phyloP scores from a whole-genome alignment of 805 yeast species.

The Starmera quercuum region DNA sequence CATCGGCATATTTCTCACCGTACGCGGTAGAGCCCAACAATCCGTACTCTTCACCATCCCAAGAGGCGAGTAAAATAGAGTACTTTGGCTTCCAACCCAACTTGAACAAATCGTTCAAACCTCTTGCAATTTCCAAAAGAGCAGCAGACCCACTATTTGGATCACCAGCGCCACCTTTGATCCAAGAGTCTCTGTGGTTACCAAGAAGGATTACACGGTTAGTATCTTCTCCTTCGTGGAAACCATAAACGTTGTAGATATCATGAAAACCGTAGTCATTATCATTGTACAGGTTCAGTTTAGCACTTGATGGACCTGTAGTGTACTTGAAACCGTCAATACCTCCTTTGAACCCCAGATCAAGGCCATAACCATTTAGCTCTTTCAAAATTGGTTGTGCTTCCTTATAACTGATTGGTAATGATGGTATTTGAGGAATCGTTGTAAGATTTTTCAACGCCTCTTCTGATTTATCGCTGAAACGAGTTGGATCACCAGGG shows the following conservation, averaged over 20 bases:
- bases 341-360: slow-evolving; percentile 41
- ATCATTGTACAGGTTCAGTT: slow-evolving; percentile 48
- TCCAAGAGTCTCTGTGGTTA: slow-evolving; percentile 79
- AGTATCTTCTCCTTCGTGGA: slow-evolving; percentile 42
- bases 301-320: slow-evolving; percentile 41
- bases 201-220: slow-evolving; percentile 59
- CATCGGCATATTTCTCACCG: slow-evolving; percentile 54
- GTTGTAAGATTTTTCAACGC: slow-evolving; percentile 37
- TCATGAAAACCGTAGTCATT: slow-evolving; percentile 59
- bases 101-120: slow-evolving; percentile 40
- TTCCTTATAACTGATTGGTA: slow-evolving; percentile 61
- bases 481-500: slow-evolving; percentile 70
- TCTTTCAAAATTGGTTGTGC: slow-evolving; percentile 53
- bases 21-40: slow-evolving; percentile 70
- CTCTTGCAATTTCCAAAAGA: slow-evolving; percentile 55
- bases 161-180: slow-evolving; percentile 71
- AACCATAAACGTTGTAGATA: slow-evolving; percentile 56
- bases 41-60: slow-evolving; percentile 82
- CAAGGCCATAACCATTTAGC: slow-evolving; percentile 51
- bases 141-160: slow-evolving; percentile 72
- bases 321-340: slow-evolving; percentile 37
- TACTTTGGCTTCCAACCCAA: slow-evolving; percentile 62
- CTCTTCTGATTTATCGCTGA: slow-evolving; percentile 59
- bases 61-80: slow-evolving; percentile 61
- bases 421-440: slow-evolving; percentile 61